Evolutionary conservation across 1,284 basidiomycete species (phyloP).

Genomic region (Marasmius fiardii): DNA sequence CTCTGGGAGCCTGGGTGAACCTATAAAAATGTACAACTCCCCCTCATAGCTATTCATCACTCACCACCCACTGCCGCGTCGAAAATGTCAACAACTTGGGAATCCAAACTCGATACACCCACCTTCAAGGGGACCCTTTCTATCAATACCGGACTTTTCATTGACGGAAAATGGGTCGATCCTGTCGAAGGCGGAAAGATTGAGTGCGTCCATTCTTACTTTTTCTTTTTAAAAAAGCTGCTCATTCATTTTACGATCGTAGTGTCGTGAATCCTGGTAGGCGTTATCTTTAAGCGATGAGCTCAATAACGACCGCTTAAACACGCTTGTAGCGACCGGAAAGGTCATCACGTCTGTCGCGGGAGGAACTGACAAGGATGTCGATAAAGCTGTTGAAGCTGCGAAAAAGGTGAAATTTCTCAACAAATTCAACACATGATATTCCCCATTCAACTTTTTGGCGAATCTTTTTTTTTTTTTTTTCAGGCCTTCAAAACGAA

Average conservation of each 20-base stretch:
- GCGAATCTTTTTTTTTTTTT: too few relatives aligned
- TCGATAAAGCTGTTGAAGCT: conserved; percentile 30
- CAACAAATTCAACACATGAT: too few relatives aligned
- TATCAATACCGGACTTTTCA: conserved; percentile 23
- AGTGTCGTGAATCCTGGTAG: conserved; percentile 23
- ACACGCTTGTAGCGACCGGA: conserved; percentile 19
- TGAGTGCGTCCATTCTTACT: conserved; percentile 17
- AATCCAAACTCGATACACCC: conserved; percentile 17
- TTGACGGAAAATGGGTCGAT: conserved; percentile 23
- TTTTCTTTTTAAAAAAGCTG: conserved; percentile 2
- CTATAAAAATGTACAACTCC: neutral
- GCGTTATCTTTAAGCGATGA: neutral
- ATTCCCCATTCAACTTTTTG: neutral
- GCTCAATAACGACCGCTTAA: neutral
- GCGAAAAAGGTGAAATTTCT: conserved; percentile 42
- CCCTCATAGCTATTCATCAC: neutral
- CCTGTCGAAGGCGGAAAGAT: conserved; percentile 19
- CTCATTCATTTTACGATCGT: neutral
- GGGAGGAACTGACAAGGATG: conserved; percentile 20
- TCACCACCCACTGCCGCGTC: neutral
- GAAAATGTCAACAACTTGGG: neutral
- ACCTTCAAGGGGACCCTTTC: conserved; percentile 23
- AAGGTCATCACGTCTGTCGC: conserved; percentile 20
- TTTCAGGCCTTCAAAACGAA: conserved; percentile 49
- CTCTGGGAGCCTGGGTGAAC: too few relatives aligned